phyloP scores from a whole-genome alignment of 1,139 yeast genomes.

The Arxiozyma slooffiae region DNA sequence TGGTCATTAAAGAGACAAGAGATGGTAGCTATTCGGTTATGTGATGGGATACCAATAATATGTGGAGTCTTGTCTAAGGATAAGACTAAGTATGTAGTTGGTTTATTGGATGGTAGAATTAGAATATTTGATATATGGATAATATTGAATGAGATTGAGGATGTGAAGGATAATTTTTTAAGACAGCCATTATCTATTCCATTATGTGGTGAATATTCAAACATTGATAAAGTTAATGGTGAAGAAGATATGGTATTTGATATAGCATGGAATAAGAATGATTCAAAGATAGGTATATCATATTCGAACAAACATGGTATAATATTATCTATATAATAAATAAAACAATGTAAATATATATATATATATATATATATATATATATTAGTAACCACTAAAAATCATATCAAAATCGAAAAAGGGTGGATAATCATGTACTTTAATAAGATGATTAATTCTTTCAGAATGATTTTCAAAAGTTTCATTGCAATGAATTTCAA shows the following conservation, averaged over 20 bases:
- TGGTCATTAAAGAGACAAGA: conserved; percentile 52
- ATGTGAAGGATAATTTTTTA: neutral
- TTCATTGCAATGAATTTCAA: conserved; percentile 33
- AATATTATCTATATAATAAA: conserved; percentile 3
- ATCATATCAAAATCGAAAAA: conserved; percentile 10
- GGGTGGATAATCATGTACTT: conserved; percentile 42
- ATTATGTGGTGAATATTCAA: neutral
- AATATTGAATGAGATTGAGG: conserved; percentile 8
- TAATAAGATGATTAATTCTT: conserved; percentile 40
- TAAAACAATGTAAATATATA: too few relatives aligned
- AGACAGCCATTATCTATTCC: neutral
- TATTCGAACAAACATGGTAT: conserved; percentile 5
- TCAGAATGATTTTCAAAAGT: conserved; percentile 32
- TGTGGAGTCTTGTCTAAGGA: conserved; percentile 7
- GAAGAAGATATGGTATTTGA: conserved; percentile 7
- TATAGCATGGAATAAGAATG: conserved; percentile 9
- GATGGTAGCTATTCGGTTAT: conserved; percentile 32
- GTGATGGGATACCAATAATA: conserved; percentile 38
- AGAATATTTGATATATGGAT: conserved; percentile 15
- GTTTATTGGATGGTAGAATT: conserved; percentile 37
- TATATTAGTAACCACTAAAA: neutral
- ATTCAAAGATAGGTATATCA: conserved; percentile 1
- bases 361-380: neutral
- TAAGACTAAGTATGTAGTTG: conserved; percentile 23
- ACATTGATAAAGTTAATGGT: neutral